Evolutionary conservation across 2,329 filamentous ascomycete species (phyloP), one percentile per base, ranked within the genome.

Genomic region (Polytolypa hystricis): DNA sequence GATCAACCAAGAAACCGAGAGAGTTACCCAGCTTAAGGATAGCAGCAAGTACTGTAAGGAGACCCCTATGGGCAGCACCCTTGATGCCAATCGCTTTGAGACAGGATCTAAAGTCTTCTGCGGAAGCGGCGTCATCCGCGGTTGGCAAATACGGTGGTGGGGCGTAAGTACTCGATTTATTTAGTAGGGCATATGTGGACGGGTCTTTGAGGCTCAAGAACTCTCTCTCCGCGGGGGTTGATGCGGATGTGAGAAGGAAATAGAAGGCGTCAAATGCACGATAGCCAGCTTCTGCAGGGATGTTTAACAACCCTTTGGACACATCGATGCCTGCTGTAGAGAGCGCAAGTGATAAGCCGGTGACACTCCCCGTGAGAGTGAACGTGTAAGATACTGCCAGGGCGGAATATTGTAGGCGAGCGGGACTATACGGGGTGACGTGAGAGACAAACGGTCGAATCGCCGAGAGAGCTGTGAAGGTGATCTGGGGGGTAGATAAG

Each of bases 181-280:
- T 77, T 12, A 98, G 69, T 1, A 98, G 67, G 4, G 77, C 62
- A 57, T 96, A 98, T 29, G 74, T 70, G 3, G 83, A 81, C 2
- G 84, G 75, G 6, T 77, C 69, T 60, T 85, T 82, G 19, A 98
- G 71, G 17, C 81, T 78, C 10, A 98, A 66, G 42, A 87, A 93
- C 55, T 96, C 89, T 38, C 85, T 73, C 62, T 98, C 91, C 2
- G 85, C 80, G 3, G 81, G 77, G 1, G 84, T 91, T 0, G 91
- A 93, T 1, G 84, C 82, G n/a, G 83, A 86, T 0, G 87, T 93
- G 28, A 96, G 71, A 1, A 98, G 75, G 52, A 95, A 96, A 64
- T 98, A 96, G 55, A 98, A 96, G 33, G 93, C 91, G 54, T 98
- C 89, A 49, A 98, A 98, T 3, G 89, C 91, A 44, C 91, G 79